Percentiles rank a stretch among this genome's conserved stretches.
These are phyloP conservation scores for Neurospora sp. DNA, from an alignment of 495 filamentous ascomycete species.

Conservation along the genomic window DNA sequence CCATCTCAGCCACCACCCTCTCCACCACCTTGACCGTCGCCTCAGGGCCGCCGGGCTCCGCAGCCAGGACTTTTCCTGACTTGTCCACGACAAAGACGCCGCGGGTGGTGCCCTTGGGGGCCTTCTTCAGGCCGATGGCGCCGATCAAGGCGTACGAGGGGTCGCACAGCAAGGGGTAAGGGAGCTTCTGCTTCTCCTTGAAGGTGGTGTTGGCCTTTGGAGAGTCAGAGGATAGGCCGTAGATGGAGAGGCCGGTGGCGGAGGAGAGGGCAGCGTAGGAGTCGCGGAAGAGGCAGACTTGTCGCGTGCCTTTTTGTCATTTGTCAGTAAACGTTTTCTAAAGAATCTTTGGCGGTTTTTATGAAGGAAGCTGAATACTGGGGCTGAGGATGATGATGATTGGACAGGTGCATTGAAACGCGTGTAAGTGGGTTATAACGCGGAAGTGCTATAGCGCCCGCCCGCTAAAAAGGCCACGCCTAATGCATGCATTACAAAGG, in stretches of 20 bases:
- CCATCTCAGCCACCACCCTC: slow-evolving; percentile 33
- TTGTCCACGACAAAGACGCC: slow-evolving; percentile 87
- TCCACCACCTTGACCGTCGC: slow-evolving; percentile 48
- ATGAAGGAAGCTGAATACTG: background rate
- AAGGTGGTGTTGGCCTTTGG: slow-evolving; percentile 87
- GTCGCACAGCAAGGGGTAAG: slow-evolving; percentile 84
- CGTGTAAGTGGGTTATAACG: background rate
- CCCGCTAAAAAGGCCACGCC: background rate
- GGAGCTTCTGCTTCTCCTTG: slow-evolving; percentile 77
- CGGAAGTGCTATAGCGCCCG: background rate
- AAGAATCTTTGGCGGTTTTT: background rate
- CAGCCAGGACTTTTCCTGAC: slow-evolving; percentile 52
- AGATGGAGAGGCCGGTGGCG: slow-evolving; percentile 74
- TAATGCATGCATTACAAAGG: background rate
- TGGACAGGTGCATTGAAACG: background rate
- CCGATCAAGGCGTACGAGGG: slow-evolving; percentile 56
- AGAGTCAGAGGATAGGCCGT: slow-evolving; percentile 77
- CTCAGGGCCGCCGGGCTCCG: slow-evolving; percentile 49
- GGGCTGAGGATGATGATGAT: background rate
- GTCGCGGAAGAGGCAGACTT: slow-evolving; percentile 91
- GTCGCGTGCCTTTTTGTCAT: slow-evolving; percentile 60
- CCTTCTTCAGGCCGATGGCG: slow-evolving; percentile 69
- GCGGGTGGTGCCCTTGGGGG: slow-evolving; percentile 62
- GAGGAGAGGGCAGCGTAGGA: slow-evolving; percentile 63
- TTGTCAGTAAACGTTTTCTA: slow-evolving; percentile 11